Base-by-base conservation (phyloP, 1,284 basidiomycete species). In the Coniferiporia sulphurascens region DNA sequence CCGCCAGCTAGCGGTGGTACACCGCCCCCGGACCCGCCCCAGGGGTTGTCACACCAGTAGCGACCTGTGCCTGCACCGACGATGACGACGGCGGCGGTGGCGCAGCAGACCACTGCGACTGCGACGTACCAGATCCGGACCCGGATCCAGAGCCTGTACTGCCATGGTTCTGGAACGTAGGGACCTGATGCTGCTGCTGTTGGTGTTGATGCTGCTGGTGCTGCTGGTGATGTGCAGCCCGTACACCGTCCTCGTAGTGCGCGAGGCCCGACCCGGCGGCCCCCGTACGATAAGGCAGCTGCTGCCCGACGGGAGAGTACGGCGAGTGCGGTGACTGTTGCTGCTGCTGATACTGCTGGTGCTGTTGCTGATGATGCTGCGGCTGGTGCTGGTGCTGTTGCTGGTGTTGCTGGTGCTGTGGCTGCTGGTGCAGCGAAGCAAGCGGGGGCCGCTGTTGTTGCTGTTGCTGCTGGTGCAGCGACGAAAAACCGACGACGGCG, bases 281-380 rank as follows among this genome's bases (percentile, higher is more conserved):
- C 2, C 41, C 41, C 41, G 41, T 13, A 7, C 12, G n/a, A 7
- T 2, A n/a, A n/a, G 41, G 41, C 41, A 7, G 12, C 41, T 19
- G 43, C 22, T 6, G 27, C 27, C 21, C 53, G 4, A 55, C 32
- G 27, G 53, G 53, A 1, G 53, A 44, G 43, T 55, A 55, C 9
- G 53, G 53, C 10, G 53, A 55, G 53, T 55, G 53, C 15, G 53
- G 53, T 9, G 53, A 55, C 27, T 41, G 53, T 15, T 55, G 41
- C 32, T 55, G 53, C n/a, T 55, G 53, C 21, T 53, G 52, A 2
- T 53, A 38, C 7, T 56, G 45, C 19, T 56, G 55, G 46, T 56
- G 55, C 17, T 44, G 36, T 27, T 56, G 55, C n/a, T 49, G 35
- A 2, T 48, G 55, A 1, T 56, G 32, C 4, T 49, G 46, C 13